These are phyloP conservation scores for Phaeomoniella chlamydospora DNA, from an alignment of 2,329 filamentous ascomycete species.

Conservation along the genomic window DNA sequence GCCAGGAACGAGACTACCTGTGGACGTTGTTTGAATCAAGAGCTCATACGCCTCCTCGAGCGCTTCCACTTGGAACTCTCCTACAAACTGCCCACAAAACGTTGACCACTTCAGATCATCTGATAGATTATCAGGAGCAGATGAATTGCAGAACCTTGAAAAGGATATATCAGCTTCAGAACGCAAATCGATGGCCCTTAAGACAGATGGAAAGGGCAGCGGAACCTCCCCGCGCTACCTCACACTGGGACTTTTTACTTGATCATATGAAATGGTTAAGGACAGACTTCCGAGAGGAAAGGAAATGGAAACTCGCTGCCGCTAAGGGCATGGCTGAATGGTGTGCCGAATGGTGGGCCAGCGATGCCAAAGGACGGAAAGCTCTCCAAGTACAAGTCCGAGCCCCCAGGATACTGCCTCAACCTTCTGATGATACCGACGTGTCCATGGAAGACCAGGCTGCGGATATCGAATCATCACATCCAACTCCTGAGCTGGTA, in stretches of 20 bases:
- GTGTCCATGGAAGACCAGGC: slow-evolving; percentile 13
- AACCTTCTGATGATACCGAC: slow-evolving; percentile 12
- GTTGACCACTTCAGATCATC: slow-evolving; percentile 69
- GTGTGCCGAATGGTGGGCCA: slow-evolving; percentile 69
- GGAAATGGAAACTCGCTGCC: slow-evolving; percentile 79
- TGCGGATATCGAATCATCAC: slow-evolving; percentile 14
- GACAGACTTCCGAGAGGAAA: slow-evolving; percentile 85
- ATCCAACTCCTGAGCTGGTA: slow-evolving; percentile 54
- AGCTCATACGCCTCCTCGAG: slow-evolving; percentile 38
- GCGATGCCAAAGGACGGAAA: slow-evolving; percentile 47
- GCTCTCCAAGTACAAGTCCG: slow-evolving; percentile 54
- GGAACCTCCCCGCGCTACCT: slow-evolving; percentile 62
- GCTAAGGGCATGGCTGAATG: slow-evolving; percentile 68
- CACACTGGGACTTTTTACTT: slow-evolving; percentile 75
- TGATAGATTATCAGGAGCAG: slow-evolving; percentile 68
- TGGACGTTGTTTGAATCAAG: slow-evolving; percentile 50
- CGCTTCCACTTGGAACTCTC: slow-evolving; percentile 49
- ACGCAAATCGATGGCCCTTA: slow-evolving; percentile 82
- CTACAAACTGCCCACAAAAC: slow-evolving; percentile 79
- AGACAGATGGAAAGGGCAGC: slow-evolving; percentile 73
- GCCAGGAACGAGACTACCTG: slow-evolving; percentile 43
- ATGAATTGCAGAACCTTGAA: slow-evolving; percentile 78
- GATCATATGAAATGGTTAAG: slow-evolving; percentile 97
- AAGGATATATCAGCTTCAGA: slow-evolving; percentile 79
- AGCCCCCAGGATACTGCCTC: slow-evolving; percentile 24